Conservation (phyloP, 768 basidiomycete species). For the Tylopilus intermedius region DNA sequence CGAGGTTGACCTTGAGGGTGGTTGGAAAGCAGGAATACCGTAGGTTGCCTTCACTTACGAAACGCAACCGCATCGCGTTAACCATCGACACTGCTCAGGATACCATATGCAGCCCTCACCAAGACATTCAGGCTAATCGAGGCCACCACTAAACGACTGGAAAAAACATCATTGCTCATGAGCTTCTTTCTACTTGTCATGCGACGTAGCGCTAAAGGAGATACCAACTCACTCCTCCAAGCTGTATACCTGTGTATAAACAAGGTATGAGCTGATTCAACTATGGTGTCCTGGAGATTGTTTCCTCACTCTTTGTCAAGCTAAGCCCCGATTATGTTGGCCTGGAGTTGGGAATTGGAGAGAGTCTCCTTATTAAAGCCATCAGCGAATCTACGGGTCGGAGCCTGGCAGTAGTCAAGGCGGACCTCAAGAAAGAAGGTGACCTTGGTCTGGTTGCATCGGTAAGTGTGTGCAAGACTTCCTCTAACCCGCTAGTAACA, state of each 20-base stretch:
- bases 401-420: constrained; percentile 73
- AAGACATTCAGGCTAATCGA: constrained; percentile 88
- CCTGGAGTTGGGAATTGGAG: constrained; percentile 93
- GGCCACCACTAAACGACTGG: constrained; percentile 89
- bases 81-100: constrained; percentile 39
- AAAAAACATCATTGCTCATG: constrained; percentile 86
- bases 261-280: constrained; percentile 49
- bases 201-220: constrained; percentile 71
- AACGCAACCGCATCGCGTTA: not conserved
- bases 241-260: constrained; percentile 97
- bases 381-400: constrained; percentile 95
- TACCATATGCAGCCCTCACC: constrained; percentile 91
- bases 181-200: constrained; percentile 88
- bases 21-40: constrained; percentile 84
- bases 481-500: not conserved
- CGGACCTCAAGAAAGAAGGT: constrained; percentile 90
- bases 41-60: constrained; percentile 37
- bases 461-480: constrained; percentile 40
- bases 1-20: constrained; percentile 73
- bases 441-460: constrained; percentile 96
- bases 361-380: constrained; percentile 89
- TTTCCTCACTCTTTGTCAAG: constrained; percentile 36
- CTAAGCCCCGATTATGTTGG: constrained; percentile 93
- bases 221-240: constrained; percentile 73
- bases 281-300: not conserved